Evolutionary conservation across 2,329 filamentous ascomycete genomes (phyloP), one percentile per base, ranked within the genome.

Genomic region (Capronia epimyces): DNA sequence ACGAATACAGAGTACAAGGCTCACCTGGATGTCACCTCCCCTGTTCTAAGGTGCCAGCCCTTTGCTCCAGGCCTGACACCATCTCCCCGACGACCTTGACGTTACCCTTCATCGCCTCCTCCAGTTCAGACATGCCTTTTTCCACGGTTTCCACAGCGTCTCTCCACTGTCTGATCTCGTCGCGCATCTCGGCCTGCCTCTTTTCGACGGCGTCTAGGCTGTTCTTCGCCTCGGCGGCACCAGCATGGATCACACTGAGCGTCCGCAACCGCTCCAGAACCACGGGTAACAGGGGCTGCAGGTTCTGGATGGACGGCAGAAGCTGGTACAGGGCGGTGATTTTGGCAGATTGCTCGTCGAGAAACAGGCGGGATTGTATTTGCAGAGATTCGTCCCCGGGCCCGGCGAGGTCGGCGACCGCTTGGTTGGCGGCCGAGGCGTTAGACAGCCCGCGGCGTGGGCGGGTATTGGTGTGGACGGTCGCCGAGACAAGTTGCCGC

Each of bases 311-410:
- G 0, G 88, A 93, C 1, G 89, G 85, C 13, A 98, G 74, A 2
- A 89, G 87, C 1, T 87, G 86, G 68, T 96, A 96, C 3, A 98
- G 79, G 1, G 90, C 87, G 59, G 95, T 93, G 66, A 98, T 86
- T 67, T 95, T 95, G 46, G 87, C 78, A 34, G 83, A 78, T 62
- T 94, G 86, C 61, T 95, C 89, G 7, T 71, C 69, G 32, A 60
- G 77, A 72, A 57, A 84, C 75, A 62, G 48, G 27, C 50, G 36
- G 10, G 52, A 51, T 20, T 58, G 54, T 8, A 58, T 46, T 7
- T 64, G 62, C 8, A 54, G 29, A 6, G 55, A 57, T 41, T 57
- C 55, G 15, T 52, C 52, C 12, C 43, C 52, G 13, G 55, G 49
- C 8, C 48, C 44, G 18, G 22, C 25, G 12, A 46, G 16, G 16